These are phyloP conservation scores for Botrytis elliptica DNA, from an alignment of 2,329 filamentous ascomycete species.

Conservation along the genomic window DNA sequence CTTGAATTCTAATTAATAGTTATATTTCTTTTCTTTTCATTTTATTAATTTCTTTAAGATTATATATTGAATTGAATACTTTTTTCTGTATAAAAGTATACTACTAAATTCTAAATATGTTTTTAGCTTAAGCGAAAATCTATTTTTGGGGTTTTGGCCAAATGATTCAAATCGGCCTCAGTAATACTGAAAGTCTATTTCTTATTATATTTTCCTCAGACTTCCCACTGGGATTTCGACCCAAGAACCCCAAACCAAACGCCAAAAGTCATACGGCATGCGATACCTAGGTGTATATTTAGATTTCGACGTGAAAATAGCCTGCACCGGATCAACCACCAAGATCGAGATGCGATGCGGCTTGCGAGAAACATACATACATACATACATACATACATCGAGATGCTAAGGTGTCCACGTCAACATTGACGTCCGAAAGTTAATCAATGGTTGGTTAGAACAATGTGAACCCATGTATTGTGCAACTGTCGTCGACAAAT, in stretches of 20 bases:
- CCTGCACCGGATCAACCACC: neutral
- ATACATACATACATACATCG: neutral
- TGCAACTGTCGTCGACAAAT: neutral
- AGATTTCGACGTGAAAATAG: neutral
- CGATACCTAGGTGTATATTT: neutral
- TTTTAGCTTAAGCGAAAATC: no score
- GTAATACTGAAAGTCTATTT: neutral
- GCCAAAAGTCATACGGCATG: neutral
- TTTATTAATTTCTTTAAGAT: no score
- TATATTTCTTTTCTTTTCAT: no score
- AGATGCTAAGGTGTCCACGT: neutral
- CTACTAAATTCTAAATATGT: no score
- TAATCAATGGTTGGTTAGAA: neutral
- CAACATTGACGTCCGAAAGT: neutral
- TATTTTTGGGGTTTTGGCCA: no score
- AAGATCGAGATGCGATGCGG: neutral
- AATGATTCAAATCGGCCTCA: no score
- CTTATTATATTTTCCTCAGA: neutral
- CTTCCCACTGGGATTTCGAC: neutral
- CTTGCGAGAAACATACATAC: neutral
- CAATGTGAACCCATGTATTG: slow-evolving; percentile 1
- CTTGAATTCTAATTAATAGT: no score
- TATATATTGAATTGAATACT: no score
- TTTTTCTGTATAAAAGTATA: no score
- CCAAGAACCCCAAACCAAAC: neutral